Evolutionary conservation across 495 filamentous ascomycete genomes (phyloP).

Genomic region (Penicillium coprophilum): DNA sequence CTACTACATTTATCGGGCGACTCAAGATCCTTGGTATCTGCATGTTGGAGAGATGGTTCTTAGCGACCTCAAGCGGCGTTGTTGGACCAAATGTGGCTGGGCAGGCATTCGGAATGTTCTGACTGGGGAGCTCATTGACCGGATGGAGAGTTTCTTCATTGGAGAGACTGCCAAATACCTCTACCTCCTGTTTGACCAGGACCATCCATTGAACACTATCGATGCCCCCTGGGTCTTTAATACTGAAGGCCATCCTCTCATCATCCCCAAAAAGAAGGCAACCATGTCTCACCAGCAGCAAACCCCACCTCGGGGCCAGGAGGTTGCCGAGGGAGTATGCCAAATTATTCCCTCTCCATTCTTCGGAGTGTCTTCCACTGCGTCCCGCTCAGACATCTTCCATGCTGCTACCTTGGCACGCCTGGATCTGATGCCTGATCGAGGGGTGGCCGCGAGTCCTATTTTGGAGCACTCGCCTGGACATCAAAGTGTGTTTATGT

Average conservation of each 20-base stretch:
- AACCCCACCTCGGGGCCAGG: slow-evolving; percentile 14
- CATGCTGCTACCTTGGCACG: slow-evolving; percentile 86
- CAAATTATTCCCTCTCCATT: slow-evolving; percentile 59
- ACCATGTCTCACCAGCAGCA: slow-evolving; percentile 11
- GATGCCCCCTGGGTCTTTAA: slow-evolving; percentile 91
- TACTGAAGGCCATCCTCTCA: slow-evolving; percentile 91
- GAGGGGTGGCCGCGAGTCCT: slow-evolving; percentile 51
- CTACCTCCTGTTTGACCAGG: slow-evolving; percentile 80
- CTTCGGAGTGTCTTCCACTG: slow-evolving; percentile 73
- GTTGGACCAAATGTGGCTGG: slow-evolving; percentile 94
- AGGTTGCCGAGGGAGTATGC: slow-evolving; percentile 44
- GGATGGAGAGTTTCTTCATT: slow-evolving; percentile 99
- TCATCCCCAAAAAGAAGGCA: slow-evolving; percentile 66
- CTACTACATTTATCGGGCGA: slow-evolving; percentile 88
- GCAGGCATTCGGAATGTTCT: slow-evolving; percentile 91
- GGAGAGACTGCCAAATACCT: slow-evolving; percentile 96
- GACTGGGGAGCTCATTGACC: slow-evolving; percentile 83
- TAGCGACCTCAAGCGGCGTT: slow-evolving; percentile 82
- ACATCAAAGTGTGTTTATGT: slow-evolving; percentile 55
- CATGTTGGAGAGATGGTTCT: slow-evolving; percentile 95
- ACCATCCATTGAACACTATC: slow-evolving; percentile 82
- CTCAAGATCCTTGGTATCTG: slow-evolving; percentile 94
- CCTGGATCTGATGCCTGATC: slow-evolving; percentile 69
- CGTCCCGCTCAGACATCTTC: slow-evolving; percentile 82
- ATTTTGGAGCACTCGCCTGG: slow-evolving; percentile 50